Evolutionary conservation across 345 rosid species (phyloP), one percentile per base, ranked within the genome.

Genomic region (Pistacia atlantica): DNA sequence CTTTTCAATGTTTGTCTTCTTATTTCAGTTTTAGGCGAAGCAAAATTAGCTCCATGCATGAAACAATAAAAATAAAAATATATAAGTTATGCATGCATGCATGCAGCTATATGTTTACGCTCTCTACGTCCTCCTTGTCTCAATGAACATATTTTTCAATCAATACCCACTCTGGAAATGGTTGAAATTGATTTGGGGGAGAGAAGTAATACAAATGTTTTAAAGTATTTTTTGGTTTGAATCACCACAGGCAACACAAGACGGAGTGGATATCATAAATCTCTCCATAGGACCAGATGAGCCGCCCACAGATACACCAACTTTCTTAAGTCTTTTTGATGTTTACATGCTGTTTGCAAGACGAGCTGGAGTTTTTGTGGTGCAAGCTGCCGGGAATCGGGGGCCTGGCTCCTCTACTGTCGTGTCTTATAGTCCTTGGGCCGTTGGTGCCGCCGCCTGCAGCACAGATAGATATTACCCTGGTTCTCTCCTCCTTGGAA

Each of bases 391-490:
- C 8, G 98, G 98, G 8, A 91, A 95, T 78, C 79, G 74, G 1
- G 99, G 98, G 5, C 99, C 97, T 0, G 81, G 28, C 5, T 87
- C 87, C 38, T 84, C 92, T 31, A 83, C 92, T 0, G 92, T 90
- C 1, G 52, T 91, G 60, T 88, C 94, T 51, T 95, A 84, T 83
- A 89, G 97, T 87, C 98, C 98, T 0, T 95, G 98, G 98, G 86
- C 82, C 8, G 82, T 95, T 0, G 89, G 90, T 0, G 92, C 78
- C 0, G 98, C 90, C 0, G 83, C 93, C 13, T 84, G 89, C 84
- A 74, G 72, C 80, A 90, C 92, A 0, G 94, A 95, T 84, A 60
- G 98, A 80, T 82, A 42, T 54, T 93, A 89, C 73, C 85, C 89
- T 4, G 87, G 80, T 8, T 80, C 91, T 25, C 89, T 95, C 35